Conservation (phyloP, 495 filamentous ascomycete genomes). For the Cercophora samala region DNA sequence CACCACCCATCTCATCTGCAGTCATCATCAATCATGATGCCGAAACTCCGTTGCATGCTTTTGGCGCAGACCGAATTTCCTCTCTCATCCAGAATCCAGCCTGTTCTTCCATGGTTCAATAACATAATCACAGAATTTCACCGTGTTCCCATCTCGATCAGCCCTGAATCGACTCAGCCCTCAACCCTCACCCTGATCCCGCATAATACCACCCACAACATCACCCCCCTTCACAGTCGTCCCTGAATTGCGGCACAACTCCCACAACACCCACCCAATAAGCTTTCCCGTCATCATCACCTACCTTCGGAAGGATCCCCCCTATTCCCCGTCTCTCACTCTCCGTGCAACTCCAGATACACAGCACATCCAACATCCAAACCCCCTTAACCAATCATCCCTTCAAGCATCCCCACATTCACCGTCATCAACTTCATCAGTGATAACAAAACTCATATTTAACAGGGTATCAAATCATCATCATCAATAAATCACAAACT, state of each 20-base stretch:
- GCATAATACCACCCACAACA: neutral
- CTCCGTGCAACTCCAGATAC: neutral
- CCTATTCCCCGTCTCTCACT: neutral
- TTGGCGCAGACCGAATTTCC: neutral
- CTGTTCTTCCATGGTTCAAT: neutral
- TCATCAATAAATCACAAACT: conserved; percentile 32
- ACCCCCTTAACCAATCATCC: neutral
- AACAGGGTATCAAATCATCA: neutral
- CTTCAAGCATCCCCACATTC: neutral
- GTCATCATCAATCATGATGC: neutral
- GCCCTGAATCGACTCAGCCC: neutral
- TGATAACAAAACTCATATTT: too few species aligned
- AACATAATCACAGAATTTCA: neutral
- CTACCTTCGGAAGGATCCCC: neutral
- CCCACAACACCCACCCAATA: neutral
- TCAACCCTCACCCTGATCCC: neutral
- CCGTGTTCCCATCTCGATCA: neutral
- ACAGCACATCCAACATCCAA: conserved; percentile 1
- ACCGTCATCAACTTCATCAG: too few species aligned
- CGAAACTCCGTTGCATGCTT: neutral
- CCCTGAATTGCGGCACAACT: neutral
- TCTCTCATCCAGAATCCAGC: neutral
- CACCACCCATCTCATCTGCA: neutral
- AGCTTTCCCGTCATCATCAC: neutral
- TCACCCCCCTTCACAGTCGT: neutral